phyloP scores from a whole-genome alignment of 2,329 filamentous ascomycete genomes.

The Xylariomycetidae sp. region DNA sequence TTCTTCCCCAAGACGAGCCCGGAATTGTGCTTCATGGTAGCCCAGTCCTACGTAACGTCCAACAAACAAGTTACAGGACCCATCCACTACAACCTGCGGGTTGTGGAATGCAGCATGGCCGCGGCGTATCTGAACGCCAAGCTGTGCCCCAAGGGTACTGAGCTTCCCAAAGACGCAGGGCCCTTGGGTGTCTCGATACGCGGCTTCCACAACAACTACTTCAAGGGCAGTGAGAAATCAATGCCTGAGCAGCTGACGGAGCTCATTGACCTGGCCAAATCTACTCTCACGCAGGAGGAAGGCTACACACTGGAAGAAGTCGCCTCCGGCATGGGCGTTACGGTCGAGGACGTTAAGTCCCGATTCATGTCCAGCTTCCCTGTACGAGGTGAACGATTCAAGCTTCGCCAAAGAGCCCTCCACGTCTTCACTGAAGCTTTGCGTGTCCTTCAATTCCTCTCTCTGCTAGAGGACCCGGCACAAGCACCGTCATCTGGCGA shows the following conservation, averaged over 20 bases:
- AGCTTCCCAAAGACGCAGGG: constrained; percentile 69
- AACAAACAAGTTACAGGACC: constrained; percentile 94
- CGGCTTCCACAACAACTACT: constrained; percentile 82
- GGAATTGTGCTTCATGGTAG: constrained; percentile 85
- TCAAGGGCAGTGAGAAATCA: constrained; percentile 46
- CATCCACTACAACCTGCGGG: constrained; percentile 91
- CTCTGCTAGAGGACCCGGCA: constrained; percentile 57
- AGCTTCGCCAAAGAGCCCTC: constrained; percentile 76
- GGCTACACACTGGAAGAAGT: constrained; percentile 89
- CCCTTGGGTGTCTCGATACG: constrained; percentile 78
- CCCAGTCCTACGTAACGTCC: constrained; percentile 87
- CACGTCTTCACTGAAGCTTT: constrained; percentile 90
- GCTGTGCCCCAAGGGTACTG: constrained; percentile 49
- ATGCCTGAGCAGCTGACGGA: constrained; percentile 64
- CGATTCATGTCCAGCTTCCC: constrained; percentile 85
- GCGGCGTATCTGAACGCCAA: constrained; percentile 60
- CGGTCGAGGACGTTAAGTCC: constrained; percentile 64
- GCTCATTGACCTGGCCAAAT: constrained; percentile 62
- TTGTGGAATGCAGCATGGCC: constrained; percentile 90
- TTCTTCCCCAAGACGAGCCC: constrained; percentile 75
- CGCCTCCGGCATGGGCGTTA: constrained; percentile 61
- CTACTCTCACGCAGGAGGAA: constrained; percentile 68
- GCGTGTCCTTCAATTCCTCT: constrained; percentile 77
- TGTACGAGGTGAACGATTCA: constrained; percentile 80
- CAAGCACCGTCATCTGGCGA: constrained; percentile 40